phyloP scores from a whole-genome alignment of 106 monocot species.

The Dendrobium huoshanense region DNA sequence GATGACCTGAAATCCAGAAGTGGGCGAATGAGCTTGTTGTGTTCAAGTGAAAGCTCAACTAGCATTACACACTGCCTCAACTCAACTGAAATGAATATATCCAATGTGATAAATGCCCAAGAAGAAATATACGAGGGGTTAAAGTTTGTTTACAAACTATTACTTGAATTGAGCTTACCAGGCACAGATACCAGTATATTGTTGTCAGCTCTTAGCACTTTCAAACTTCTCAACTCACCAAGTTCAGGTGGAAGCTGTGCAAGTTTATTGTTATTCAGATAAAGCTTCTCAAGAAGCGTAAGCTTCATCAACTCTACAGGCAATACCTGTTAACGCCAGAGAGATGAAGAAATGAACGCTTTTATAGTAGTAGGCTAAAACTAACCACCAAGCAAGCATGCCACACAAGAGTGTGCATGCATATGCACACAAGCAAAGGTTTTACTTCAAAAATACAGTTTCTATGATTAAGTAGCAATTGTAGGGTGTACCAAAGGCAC shows the following conservation, averaged over 20 bases:
- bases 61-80: constrained; percentile 84
- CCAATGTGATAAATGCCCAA: not conserved
- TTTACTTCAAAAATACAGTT: too few species aligned
- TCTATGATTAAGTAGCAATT: too few species aligned
- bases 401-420: too few species aligned
- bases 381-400: too few species aligned
- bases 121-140: not conserved
- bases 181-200: constrained; percentile 87
- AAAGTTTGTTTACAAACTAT: not conserved
- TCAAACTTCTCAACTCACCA: constrained; percentile 73
- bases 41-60: constrained; percentile 82
- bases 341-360: not conserved
- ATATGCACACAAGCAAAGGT: too few species aligned
- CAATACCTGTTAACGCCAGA: constrained; percentile 37
- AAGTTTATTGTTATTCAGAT: constrained; percentile 84
- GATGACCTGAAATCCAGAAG: constrained; percentile 98
- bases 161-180: constrained; percentile 40
- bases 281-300: constrained; percentile 74
- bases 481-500: too few species aligned
- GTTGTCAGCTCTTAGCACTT: constrained; percentile 80
- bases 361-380: too few species aligned
- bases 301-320: constrained; percentile 74
- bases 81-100: constrained; percentile 53
- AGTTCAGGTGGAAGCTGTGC: constrained; percentile 80
- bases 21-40: constrained; percentile 92